Conservation (phyloP, 2,329 filamentous ascomycete genomes). For the Phialophora verrucosa region DNA sequence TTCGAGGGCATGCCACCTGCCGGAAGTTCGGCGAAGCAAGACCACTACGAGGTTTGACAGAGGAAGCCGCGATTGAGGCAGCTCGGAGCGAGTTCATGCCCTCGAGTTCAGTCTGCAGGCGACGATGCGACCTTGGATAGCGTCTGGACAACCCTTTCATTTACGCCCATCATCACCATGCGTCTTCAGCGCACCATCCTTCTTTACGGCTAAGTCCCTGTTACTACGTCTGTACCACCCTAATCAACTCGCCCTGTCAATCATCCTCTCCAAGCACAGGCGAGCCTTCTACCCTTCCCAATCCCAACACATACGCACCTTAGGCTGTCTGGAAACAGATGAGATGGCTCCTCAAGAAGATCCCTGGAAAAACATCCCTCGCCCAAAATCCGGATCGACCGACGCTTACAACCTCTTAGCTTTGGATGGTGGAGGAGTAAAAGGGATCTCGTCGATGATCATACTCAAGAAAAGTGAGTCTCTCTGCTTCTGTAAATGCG, state of each 20-base stretch:
- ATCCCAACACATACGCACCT: background rate
- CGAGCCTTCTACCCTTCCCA: background rate
- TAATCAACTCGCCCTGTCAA: background rate
- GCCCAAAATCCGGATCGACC: slow-evolving; percentile 23
- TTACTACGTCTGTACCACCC: background rate
- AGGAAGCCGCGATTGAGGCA: background rate
- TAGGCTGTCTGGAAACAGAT: background rate
- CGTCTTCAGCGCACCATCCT: background rate
- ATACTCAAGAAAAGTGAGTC: slow-evolving; percentile 27
- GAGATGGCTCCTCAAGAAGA: slow-evolving; percentile 17
- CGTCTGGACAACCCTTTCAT: background rate
- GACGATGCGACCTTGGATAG: background rate
- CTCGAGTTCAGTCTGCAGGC: background rate
- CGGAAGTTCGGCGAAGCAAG: background rate
- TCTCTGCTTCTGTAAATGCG: background rate
- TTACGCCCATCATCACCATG: background rate
- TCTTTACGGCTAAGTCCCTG: background rate
- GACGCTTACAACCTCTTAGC: slow-evolving; percentile 32
- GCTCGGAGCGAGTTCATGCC: background rate
- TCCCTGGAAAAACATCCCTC: slow-evolving; percentile 4
- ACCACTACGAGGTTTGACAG: background rate
- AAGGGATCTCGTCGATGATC: slow-evolving; percentile 34
- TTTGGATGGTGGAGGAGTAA: slow-evolving; percentile 35
- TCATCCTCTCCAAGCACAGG: background rate
- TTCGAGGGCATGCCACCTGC: background rate